Conservation (phyloP, 441 rosid genomes). For the Syzygium syzygioides region DNA sequence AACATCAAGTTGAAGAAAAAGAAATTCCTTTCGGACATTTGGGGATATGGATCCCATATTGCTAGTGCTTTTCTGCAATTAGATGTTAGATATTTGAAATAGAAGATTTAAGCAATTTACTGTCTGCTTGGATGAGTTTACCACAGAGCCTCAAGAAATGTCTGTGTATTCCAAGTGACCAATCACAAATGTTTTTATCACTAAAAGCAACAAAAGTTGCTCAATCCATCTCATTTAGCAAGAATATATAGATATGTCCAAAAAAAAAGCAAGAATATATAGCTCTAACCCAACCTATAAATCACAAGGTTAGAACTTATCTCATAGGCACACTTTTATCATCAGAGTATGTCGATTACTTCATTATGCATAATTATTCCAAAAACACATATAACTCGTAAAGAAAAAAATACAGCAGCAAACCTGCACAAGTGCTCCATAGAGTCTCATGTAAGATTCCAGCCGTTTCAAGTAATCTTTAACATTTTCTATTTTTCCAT, state of each 20-base stretch:
- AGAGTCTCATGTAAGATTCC: slow-evolving; percentile 66
- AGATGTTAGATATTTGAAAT: not conserved
- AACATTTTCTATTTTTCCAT: slow-evolving; percentile 44
- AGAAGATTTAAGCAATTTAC: not conserved
- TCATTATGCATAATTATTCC: not conserved
- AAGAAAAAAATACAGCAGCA: slow-evolving; percentile 2
- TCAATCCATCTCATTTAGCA: not conserved
- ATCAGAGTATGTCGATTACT: not conserved
- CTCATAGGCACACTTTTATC: not conserved
- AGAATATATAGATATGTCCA: not conserved
- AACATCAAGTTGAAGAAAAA: not conserved
- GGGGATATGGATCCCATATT: not conserved
- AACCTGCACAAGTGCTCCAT: slow-evolving; percentile 94
- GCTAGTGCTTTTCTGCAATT: not conserved
- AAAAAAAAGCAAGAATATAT: not conserved
- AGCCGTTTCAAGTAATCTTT: slow-evolving; percentile 43
- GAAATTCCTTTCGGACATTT: not conserved
- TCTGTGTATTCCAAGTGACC: not conserved
- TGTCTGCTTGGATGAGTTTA: not conserved
- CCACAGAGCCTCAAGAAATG: not conserved
- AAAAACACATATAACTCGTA: not conserved
- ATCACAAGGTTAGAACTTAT: not conserved
- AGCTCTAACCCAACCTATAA: not conserved
- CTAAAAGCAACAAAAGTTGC: not conserved
- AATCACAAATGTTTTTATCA: not conserved